Percentiles rank a stretch among this genome's conserved stretches.
These are phyloP conservation scores for Phoma sp. DNA, from an alignment of 2,329 filamentous ascomycete genomes.

Conservation along the genomic window DNA sequence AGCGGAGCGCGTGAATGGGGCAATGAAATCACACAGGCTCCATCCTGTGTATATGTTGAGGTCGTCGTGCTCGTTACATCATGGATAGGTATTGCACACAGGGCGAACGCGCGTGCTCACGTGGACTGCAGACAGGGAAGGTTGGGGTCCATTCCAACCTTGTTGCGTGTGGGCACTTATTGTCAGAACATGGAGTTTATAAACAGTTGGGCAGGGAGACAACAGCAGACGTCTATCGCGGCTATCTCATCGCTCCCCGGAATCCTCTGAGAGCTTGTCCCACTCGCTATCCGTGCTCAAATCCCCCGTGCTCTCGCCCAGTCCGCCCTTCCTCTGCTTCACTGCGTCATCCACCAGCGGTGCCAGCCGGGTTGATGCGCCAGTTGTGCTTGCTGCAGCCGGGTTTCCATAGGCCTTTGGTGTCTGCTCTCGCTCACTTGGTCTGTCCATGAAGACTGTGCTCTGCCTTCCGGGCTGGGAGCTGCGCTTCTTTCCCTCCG, in stretches of 20 bases:
- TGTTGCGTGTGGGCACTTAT: slow-evolving; percentile 11
- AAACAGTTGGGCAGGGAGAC: not conserved
- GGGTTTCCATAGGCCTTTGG: slow-evolving; percentile 23
- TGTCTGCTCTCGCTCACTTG: slow-evolving; percentile 27
- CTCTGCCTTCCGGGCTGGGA: slow-evolving; percentile 29
- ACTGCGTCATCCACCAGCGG: slow-evolving; percentile 45
- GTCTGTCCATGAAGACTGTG: slow-evolving; percentile 43
- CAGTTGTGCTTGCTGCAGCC: slow-evolving; percentile 33
- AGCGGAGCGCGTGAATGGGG: too few relatives aligned
- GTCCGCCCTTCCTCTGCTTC: slow-evolving; percentile 52
- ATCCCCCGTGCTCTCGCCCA: slow-evolving; percentile 59
- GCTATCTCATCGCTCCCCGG: slow-evolving; percentile 40
- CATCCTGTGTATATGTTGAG: too few relatives aligned
- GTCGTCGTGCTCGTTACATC: too few relatives aligned
- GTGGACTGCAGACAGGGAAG: slow-evolving; percentile 12
- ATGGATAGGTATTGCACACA: not conserved
- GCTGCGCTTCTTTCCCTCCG: slow-evolving; percentile 24
- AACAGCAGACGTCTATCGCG: slow-evolving; percentile 14
- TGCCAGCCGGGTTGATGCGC: slow-evolving; percentile 37
- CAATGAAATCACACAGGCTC: too few relatives aligned
- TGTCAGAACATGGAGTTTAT: not conserved
- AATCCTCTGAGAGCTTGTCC: slow-evolving; percentile 80
- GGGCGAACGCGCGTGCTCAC: slow-evolving; percentile 31
- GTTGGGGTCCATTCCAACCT: too few relatives aligned
- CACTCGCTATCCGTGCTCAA: slow-evolving; percentile 92